Evolutionary conservation across 2,329 filamentous ascomycete species (phyloP), one percentile per base, ranked within the genome.

Genomic region (Pseudogymnoascus sp.): DNA sequence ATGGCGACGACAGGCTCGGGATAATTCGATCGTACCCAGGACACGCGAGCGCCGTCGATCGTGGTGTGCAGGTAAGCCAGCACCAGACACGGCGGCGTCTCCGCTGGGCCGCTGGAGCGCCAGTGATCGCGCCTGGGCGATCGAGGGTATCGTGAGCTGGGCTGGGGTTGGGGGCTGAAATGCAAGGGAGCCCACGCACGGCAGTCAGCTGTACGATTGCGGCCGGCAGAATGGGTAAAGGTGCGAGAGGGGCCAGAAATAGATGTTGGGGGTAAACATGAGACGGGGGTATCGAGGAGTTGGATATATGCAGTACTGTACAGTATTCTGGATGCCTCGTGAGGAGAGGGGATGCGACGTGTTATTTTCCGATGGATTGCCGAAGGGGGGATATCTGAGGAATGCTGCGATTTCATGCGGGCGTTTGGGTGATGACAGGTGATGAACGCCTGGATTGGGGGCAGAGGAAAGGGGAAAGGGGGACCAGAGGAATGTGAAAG

Each of bases 191-290:
- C 41, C 41, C 41, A 47, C 41, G 41, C 41, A 47, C 20, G 41
- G 41, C 41, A 47, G 41, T 47, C 41, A 47, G 41, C 41, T 47
- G 41, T 47, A 47, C 41, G 41, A 47, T 47, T 47, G 20, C 41
- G 41, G 41, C 20, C 41, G 41, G 41, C 12, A 47, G 12, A 47
- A 47, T 47, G 41, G 41, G 7, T 47, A 47, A 28, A 28, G 18
- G 25, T 11, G 4, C 16, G 12, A 20, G n/a, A 14, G 38, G 41
- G 20, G 22, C 12, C 41, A 7, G 41, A 47, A 47, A 47, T 47
- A 47, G 20, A 47, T 47, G 41, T 47, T 47, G 41, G 39, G 39
- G 39, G 8, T 9, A 25, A 6, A 6, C 9, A 43, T 43, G 39
- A 20, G 41, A n/a, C n/a, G n/a, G 41, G 12, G 25, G 25, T 47